Percentiles rank a stretch among this genome's conserved stretches.
Conservation (phyloP, 1,284 basidiomycete species). For the Paramarasmius palmivorus region DNA sequence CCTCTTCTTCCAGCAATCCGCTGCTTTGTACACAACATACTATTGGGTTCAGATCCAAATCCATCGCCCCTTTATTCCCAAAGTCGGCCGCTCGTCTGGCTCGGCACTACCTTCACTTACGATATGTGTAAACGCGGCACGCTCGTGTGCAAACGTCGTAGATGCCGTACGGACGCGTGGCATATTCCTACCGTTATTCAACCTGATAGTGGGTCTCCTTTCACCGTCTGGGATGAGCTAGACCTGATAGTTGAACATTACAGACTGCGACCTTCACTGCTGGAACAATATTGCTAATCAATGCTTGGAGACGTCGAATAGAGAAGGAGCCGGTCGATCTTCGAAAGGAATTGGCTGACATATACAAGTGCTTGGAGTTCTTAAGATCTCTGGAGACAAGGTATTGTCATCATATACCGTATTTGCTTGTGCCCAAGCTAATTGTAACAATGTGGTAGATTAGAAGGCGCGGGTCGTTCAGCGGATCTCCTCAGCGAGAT, state of each 20-base stretch:
- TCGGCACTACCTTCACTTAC: slow-evolving; percentile 30
- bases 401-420: slow-evolving; percentile 15
- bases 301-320: slow-evolving; percentile 50
- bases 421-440: not conserved
- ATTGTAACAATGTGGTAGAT: not conserved
- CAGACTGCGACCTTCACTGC: not conserved
- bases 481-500: not conserved
- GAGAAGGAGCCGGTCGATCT: not conserved
- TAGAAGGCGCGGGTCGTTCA: not conserved
- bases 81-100: slow-evolving; percentile 22
- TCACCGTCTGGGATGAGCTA: too few relatives aligned
- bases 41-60: slow-evolving; percentile 63
- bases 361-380: not conserved
- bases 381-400: not conserved
- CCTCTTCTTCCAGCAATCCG: slow-evolving; percentile 61
- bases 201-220: not conserved
- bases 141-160: slow-evolving; percentile 52
- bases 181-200: not conserved
- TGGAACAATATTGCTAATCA: slow-evolving; percentile 46
- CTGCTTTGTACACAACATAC: slow-evolving; percentile 55
- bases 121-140: slow-evolving; percentile 33
- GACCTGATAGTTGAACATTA: too few relatives aligned
- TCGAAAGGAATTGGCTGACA: not conserved
- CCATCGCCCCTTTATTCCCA: slow-evolving; percentile 57
- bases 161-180: slow-evolving; percentile 22